phyloP scores from a whole-genome alignment of 805 yeast genomes.

The Cyberlindnera mycetangii region DNA sequence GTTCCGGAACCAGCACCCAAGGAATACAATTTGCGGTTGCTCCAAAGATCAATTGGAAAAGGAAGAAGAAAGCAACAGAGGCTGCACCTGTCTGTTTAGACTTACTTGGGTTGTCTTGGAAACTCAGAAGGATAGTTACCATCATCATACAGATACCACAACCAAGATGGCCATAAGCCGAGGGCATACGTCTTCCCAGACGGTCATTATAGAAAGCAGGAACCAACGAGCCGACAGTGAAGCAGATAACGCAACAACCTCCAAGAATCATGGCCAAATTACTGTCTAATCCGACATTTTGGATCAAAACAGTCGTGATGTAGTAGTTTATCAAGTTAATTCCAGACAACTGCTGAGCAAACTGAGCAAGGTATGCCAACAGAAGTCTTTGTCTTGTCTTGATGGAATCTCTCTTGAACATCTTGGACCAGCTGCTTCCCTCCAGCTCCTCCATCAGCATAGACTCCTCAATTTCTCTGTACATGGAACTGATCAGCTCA shows the following conservation, averaged over 20 bases:
- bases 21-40: constrained; percentile 6
- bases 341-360: constrained; percentile 40
- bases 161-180: constrained; percentile 21
- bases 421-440: constrained; percentile 26
- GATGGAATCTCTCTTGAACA: constrained; percentile 29
- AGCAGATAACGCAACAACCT: constrained; percentile 37
- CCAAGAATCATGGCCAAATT: constrained; percentile 36
- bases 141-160: constrained; percentile 21
- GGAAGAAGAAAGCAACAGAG: constrained; percentile 25
- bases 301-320: constrained; percentile 44
- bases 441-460: constrained; percentile 16
- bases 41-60: constrained; percentile 20
- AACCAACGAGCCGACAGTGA: constrained; percentile 40
- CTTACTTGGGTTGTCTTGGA: constrained; percentile 3
- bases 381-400: constrained; percentile 13
- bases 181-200: constrained; percentile 38
- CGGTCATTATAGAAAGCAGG: constrained; percentile 45
- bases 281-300: constrained; percentile 34
- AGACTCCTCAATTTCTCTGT: constrained; percentile 17
- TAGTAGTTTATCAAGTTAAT: constrained; percentile 47
- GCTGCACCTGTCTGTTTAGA: constrained; percentile 19
- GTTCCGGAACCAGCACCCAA: constrained; percentile 13
- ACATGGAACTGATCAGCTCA: constrained; percentile 18
- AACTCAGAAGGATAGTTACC: constrained; percentile 15
- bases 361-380: constrained; percentile 11